phyloP scores from a whole-genome alignment of 176 grass and related monocot species.

The Typha latifolia region DNA sequence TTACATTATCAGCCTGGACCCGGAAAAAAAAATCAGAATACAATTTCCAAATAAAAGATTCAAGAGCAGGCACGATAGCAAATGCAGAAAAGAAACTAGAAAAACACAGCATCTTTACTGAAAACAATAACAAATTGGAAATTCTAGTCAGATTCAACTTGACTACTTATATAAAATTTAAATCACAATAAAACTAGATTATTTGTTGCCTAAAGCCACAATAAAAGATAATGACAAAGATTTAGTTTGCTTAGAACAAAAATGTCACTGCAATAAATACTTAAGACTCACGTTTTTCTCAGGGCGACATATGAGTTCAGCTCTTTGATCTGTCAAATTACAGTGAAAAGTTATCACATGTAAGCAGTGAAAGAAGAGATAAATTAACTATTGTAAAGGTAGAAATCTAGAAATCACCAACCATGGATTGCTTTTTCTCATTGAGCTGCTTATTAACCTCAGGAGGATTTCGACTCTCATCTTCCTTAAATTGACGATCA shows the following conservation, averaged over 20 bases:
- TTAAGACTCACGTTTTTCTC: constrained; percentile 82
- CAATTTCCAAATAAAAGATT: neutral
- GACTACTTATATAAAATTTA: no score
- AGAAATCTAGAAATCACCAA: constrained; percentile 22
- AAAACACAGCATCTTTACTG: neutral
- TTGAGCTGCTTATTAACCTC: constrained; percentile 90
- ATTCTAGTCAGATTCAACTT: no score
- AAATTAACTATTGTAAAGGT: neutral
- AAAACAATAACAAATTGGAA: no score
- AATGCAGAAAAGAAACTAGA: neutral
- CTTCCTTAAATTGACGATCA: constrained; percentile 69
- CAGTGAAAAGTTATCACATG: neutral
- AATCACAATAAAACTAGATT: constrained; percentile 7
- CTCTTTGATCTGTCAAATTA: constrained; percentile 70
- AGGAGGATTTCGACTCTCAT: constrained; percentile 52
- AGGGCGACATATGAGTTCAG: constrained; percentile 89
- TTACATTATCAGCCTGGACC: neutral
- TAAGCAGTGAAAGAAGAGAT: constrained; percentile 6
- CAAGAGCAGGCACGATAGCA: neutral
- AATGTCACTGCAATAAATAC: neutral
- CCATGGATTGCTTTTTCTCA: constrained; percentile 99
- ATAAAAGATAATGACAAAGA: neutral
- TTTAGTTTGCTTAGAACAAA: neutral
- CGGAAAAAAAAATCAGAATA: neutral
- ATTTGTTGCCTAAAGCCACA: neutral